phyloP scores from a whole-genome alignment of 306 rosid genomes.

The Comarum palustre region DNA sequence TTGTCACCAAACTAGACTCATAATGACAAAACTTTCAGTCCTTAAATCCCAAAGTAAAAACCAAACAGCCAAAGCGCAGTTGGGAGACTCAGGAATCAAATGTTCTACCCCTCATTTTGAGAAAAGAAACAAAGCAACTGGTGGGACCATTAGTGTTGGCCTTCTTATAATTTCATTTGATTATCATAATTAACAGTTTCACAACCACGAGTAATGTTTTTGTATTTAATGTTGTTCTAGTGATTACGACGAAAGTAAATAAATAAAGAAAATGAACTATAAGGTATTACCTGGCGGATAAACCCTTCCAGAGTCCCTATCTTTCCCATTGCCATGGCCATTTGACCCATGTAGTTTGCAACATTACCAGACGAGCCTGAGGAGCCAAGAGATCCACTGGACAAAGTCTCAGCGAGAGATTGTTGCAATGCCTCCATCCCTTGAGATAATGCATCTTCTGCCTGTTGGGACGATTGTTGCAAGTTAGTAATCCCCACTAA shows the following conservation, averaged over 20 bases:
- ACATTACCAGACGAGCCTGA: conserved; percentile 86
- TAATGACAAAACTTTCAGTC: background rate
- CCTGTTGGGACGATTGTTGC: conserved; percentile 96
- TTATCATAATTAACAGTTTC: background rate
- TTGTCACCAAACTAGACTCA: background rate
- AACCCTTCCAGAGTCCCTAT: conserved; percentile 90
- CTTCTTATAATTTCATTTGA: background rate
- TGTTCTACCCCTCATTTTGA: background rate
- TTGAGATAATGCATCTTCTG: conserved; percentile 97
- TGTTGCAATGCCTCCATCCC: conserved; percentile 99
- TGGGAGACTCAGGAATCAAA: background rate
- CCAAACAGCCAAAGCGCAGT: background rate
- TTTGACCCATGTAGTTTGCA: conserved; percentile 96
- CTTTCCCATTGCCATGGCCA: conserved; percentile 99
- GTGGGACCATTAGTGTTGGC: background rate
- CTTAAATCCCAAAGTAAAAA: background rate
- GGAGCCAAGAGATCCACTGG: conserved; percentile 66
- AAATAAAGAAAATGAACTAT: background rate
- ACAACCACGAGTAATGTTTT: background rate
- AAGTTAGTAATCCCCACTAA: conserved; percentile 71
- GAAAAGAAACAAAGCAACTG: background rate
- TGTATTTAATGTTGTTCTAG: background rate
- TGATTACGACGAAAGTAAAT: background rate
- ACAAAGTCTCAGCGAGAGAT: conserved; percentile 83
- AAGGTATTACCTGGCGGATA: conserved; percentile 70